Evolutionary conservation across 352 stramenopile genomes (phyloP).

Genomic region (Globisporangium viniferum): DNA sequence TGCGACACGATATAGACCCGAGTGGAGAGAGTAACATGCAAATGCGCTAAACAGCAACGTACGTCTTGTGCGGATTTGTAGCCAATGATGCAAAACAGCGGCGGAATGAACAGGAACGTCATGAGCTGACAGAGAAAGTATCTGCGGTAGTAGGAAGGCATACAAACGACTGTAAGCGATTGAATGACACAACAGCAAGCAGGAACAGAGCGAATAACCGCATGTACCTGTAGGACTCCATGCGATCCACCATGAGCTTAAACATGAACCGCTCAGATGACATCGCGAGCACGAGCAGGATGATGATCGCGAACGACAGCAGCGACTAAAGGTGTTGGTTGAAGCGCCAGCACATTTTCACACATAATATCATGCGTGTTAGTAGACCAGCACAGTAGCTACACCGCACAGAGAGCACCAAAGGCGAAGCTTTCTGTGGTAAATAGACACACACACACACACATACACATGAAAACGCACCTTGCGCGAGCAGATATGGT

Average conservation of each 20-base stretch:
- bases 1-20: not conserved
- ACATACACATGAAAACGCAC: slow-evolving; percentile 24
- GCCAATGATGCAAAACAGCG: slow-evolving; percentile 83
- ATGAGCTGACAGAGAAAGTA: slow-evolving; percentile 88
- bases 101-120: slow-evolving; percentile 87
- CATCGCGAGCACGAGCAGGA: slow-evolving; percentile 76
- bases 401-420: not conserved
- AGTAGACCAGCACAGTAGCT: not conserved
- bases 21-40: not conserved
- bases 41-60: not conserved
- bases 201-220: not conserved
- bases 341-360: not conserved
- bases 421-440: not conserved
- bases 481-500: slow-evolving; percentile 82
- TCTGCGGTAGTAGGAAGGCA: slow-evolving; percentile 21
- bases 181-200: not conserved
- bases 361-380: not conserved
- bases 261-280: slow-evolving; percentile 83
- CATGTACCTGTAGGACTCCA: slow-evolving; percentile 83
- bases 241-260: slow-evolving; percentile 87
- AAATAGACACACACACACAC: not conserved
- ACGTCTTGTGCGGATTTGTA: slow-evolving; percentile 82
- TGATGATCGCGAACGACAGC: slow-evolving; percentile 66
- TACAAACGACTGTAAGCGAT: not conserved
- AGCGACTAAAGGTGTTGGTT: slow-evolving; percentile 43